phyloP scores from a whole-genome alignment of 164 flowering plant species.

The Piper betle region DNA sequence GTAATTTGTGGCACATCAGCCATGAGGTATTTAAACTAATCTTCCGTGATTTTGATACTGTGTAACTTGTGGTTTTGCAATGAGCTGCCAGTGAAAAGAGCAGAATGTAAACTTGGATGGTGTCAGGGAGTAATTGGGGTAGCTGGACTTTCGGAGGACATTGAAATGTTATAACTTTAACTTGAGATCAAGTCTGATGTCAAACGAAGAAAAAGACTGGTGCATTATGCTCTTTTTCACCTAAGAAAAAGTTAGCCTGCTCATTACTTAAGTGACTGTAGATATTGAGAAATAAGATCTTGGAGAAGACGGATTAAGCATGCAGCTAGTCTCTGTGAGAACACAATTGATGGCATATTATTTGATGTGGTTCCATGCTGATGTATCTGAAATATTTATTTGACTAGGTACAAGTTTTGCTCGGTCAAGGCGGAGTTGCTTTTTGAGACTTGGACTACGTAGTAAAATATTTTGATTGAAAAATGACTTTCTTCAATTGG shows the following conservation, averaged over 20 bases:
- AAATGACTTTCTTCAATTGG: background rate
- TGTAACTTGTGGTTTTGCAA: background rate
- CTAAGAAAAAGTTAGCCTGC: background rate
- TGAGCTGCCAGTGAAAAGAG: background rate
- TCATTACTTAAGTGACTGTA: background rate
- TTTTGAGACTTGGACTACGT: background rate
- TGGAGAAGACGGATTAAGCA: background rate
- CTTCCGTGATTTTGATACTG: background rate
- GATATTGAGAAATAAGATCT: background rate
- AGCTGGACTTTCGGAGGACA: background rate
- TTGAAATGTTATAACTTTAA: too few relatives aligned
- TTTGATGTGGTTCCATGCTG: background rate
- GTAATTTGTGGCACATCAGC: constrained; percentile 94
- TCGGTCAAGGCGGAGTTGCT: background rate
- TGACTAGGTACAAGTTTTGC: too few relatives aligned
- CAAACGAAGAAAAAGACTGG: too few relatives aligned
- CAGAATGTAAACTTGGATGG: background rate
- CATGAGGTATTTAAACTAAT: constrained; percentile 62
- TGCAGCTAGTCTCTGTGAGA: background rate
- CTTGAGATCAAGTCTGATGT: too few relatives aligned
- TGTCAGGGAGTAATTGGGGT: background rate
- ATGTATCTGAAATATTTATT: background rate
- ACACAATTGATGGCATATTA: background rate
- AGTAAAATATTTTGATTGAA: background rate
- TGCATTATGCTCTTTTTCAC: too few relatives aligned